These are phyloP conservation scores for Hanseniaspora vineae DNA, from an alignment of 805 yeast genomes.

Conservation along the genomic window DNA sequence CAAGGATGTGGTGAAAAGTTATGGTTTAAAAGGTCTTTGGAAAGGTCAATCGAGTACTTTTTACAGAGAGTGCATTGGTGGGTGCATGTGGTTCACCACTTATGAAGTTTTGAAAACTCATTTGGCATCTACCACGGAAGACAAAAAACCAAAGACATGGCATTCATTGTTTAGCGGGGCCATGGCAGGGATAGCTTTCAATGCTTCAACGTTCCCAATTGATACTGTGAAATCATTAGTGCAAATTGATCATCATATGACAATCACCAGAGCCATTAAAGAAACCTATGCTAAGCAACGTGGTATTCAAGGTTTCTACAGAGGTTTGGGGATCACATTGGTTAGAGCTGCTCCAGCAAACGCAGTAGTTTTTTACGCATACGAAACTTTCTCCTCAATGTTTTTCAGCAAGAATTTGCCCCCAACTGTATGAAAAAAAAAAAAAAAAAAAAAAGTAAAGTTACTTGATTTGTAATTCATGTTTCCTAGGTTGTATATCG, in stretches of 20 bases:
- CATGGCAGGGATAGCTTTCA: conserved; percentile 71
- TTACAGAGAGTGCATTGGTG: conserved; percentile 75
- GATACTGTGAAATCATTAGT: conserved; percentile 83
- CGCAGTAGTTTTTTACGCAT: conserved; percentile 71
- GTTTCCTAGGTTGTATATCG: background rate
- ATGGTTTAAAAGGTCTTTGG: conserved; percentile 72
- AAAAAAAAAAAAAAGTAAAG: background rate
- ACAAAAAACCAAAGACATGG: conserved; percentile 25
- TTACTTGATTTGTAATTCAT: too few species aligned
- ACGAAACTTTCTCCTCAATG: conserved; percentile 44
- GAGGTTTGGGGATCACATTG: conserved; percentile 76
- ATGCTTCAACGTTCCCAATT: conserved; percentile 71
- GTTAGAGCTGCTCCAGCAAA: conserved; percentile 80
- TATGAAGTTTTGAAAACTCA: conserved; percentile 35
- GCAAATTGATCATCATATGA: conserved; percentile 29
- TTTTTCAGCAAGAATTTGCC: conserved; percentile 6
- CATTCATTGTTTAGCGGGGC: conserved; percentile 73
- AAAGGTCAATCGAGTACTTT: conserved; percentile 75
- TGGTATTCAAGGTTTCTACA: conserved; percentile 64
- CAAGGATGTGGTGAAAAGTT: conserved; percentile 28
- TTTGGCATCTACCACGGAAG: background rate
- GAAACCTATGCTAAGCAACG: conserved; percentile 31
- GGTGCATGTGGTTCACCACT: conserved; percentile 89
- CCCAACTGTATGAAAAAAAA: background rate
- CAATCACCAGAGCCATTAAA: conserved; percentile 23